Conservation (phyloP, 1,139 yeast species). For the Suhomyces taliae region DNA sequence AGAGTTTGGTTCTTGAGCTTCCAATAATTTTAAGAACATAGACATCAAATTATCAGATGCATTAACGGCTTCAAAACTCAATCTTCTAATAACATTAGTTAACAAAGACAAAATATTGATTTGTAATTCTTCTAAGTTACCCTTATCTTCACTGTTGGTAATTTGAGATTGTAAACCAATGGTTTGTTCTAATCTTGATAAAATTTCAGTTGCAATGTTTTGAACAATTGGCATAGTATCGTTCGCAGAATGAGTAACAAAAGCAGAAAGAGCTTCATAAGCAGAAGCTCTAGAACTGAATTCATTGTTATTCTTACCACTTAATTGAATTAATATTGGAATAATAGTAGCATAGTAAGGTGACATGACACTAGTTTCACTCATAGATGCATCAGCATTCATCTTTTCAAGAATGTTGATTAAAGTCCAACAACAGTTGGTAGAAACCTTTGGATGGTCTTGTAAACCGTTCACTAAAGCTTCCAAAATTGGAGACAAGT, state of each 20-base stretch:
- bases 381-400: slow-evolving; percentile 55
- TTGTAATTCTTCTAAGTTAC: slow-evolving; percentile 85
- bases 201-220: slow-evolving; percentile 70
- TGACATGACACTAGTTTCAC: slow-evolving; percentile 65
- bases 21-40: slow-evolving; percentile 69
- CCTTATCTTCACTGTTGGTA: slow-evolving; percentile 65
- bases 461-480: slow-evolving; percentile 76
- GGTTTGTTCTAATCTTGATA: slow-evolving; percentile 70
- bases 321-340: slow-evolving; percentile 67
- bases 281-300: slow-evolving; percentile 92
- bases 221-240: slow-evolving; percentile 72
- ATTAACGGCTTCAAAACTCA: slow-evolving; percentile 60
- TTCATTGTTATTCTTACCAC: slow-evolving; percentile 77
- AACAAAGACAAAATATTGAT: slow-evolving; percentile 81
- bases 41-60: slow-evolving; percentile 87
- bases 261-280: slow-evolving; percentile 84
- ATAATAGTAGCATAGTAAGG: slow-evolving; percentile 68
- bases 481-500: slow-evolving; percentile 66
- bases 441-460: slow-evolving; percentile 89
- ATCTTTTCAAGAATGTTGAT: slow-evolving; percentile 89
- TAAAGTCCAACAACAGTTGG: slow-evolving; percentile 96
- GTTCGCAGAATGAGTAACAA: slow-evolving; percentile 73
- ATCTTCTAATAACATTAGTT: slow-evolving; percentile 84
- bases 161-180: slow-evolving; percentile 54
- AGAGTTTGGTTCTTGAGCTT: slow-evolving; percentile 63